Conservation (phyloP, 1,284 basidiomycete species). For the Puccinia brachypodii region DNA sequence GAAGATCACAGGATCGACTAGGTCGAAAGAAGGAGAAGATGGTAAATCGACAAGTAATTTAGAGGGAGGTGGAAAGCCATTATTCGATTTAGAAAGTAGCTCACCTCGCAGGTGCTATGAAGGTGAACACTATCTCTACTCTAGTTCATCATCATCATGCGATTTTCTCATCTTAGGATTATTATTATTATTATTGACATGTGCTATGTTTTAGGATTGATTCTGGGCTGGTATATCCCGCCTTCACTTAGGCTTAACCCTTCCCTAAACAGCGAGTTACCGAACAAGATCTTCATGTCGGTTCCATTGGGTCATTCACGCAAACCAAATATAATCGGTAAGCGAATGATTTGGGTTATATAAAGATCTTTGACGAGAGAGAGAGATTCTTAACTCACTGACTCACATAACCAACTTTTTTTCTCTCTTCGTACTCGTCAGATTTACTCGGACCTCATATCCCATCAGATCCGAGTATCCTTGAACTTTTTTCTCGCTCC, state of each 20-base stretch:
- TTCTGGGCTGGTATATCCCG: conserved; percentile 45
- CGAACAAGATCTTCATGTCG: conserved; percentile 28
- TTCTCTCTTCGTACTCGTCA: neutral
- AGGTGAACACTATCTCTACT: conserved; percentile 4
- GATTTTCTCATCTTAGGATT: neutral
- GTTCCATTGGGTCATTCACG: conserved; percentile 43
- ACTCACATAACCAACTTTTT: neutral
- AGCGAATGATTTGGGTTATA: conserved; percentile 6
- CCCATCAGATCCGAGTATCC: conserved; percentile 23
- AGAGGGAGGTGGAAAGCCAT: conserved; percentile 31
- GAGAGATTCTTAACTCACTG: neutral
- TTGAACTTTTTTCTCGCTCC: conserved; percentile 46
- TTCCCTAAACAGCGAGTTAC: neutral
- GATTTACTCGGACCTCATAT: conserved; percentile 40
- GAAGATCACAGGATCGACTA: conserved; percentile 42
- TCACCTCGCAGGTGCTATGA: conserved; percentile 46
- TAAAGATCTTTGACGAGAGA: neutral
- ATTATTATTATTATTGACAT: neutral
- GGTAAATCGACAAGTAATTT: neutral
- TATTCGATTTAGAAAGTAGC: conserved; percentile 36
- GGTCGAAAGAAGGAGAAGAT: neutral
- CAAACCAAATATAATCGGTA: conserved; percentile 46
- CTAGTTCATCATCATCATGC: neutral
- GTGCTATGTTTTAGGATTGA: conserved; percentile 21
- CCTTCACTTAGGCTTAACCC: conserved; percentile 2